Percentiles rank a stretch among this genome's conserved stretches.
Evolutionary conservation across 2,329 filamentous ascomycete species (phyloP).

Genomic region (Colletotrichum higginsianum): DNA sequence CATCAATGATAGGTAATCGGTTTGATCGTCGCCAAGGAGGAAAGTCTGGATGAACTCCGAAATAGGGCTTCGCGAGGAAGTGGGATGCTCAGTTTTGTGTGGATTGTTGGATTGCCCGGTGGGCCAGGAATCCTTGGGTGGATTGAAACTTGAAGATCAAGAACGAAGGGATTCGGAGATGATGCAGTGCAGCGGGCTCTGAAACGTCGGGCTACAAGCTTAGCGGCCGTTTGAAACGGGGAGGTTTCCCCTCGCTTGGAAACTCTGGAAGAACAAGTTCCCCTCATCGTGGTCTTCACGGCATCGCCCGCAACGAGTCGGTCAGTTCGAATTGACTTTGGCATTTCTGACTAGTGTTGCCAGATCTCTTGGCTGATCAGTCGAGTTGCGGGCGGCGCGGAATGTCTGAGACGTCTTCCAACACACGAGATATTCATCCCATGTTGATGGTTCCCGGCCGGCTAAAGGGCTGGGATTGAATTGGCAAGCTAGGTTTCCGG

Average conservation of each 20-base stretch:
- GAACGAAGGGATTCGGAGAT: conserved; percentile 30
- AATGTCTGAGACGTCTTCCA: conserved; percentile 25
- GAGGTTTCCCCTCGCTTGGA: conserved; percentile 15
- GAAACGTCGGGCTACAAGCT: conserved; percentile 28
- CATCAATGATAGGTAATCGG: neutral
- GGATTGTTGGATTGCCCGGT: conserved; percentile 14
- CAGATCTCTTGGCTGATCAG: conserved; percentile 9
- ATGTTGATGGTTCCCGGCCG: conserved; percentile 22
- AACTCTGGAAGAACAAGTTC: neutral
- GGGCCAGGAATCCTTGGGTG: neutral
- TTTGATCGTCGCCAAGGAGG: conserved; percentile 9
- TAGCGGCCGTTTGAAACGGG: conserved; percentile 33
- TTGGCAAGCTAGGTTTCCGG: neutral
- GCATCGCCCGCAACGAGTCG: neutral
- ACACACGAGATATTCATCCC: conserved; percentile 22
- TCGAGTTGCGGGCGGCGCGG: conserved; percentile 32
- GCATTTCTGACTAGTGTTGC: neutral
- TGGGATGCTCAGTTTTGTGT: neutral
- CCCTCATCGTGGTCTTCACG: neutral
- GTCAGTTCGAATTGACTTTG: conserved; percentile 12
- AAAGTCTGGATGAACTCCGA: conserved; percentile 17
- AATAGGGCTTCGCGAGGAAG: conserved; percentile 2
- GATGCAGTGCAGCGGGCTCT: conserved; percentile 15
- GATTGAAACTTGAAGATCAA: neutral
- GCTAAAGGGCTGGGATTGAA: conserved; percentile 11